Conservation (phyloP, 345 rosid species). For the Brassica carinata region DNA sequence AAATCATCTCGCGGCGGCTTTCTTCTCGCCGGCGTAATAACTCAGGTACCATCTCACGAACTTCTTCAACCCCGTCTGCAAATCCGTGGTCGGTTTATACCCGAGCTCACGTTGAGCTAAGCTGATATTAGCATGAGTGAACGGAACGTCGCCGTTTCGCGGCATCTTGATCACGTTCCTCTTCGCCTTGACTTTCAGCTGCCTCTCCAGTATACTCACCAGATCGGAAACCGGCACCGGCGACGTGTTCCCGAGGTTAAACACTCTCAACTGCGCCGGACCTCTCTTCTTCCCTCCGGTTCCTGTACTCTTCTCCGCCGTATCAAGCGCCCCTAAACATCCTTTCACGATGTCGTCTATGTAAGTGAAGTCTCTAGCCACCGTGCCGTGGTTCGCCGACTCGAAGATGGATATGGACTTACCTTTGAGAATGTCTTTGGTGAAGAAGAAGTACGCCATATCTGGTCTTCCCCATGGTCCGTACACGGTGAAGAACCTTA, state of each 20-base stretch:
- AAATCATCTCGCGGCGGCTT: constrained; percentile 50
- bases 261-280: constrained; percentile 85
- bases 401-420: constrained; percentile 73
- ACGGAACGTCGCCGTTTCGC: constrained; percentile 87
- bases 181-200: constrained; percentile 83
- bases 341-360: constrained; percentile 94
- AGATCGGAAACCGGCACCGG: constrained; percentile 88
- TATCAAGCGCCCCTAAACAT: constrained; percentile 78
- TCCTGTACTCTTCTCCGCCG: constrained; percentile 93
- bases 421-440: constrained; percentile 72
- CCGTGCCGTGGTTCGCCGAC: constrained; percentile 65
- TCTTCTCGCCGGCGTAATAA: constrained; percentile 62
- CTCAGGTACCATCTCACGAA: constrained; percentile 86
- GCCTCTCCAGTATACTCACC: constrained; percentile 79
- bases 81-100: constrained; percentile 85
- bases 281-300: constrained; percentile 90
- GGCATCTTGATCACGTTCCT: constrained; percentile 83
- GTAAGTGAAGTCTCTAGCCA: constrained; percentile 93
- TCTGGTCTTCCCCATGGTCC: constrained; percentile 98
- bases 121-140: constrained; percentile 93
- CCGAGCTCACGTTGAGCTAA: constrained; percentile 75
- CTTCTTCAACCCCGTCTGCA: constrained; percentile 86
- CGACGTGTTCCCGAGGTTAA: constrained; percentile 89
- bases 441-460: constrained; percentile 94
- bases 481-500: constrained; percentile 85